Evolutionary conservation across 768 basidiomycete genomes (phyloP).

Genomic region (Imleria badia): DNA sequence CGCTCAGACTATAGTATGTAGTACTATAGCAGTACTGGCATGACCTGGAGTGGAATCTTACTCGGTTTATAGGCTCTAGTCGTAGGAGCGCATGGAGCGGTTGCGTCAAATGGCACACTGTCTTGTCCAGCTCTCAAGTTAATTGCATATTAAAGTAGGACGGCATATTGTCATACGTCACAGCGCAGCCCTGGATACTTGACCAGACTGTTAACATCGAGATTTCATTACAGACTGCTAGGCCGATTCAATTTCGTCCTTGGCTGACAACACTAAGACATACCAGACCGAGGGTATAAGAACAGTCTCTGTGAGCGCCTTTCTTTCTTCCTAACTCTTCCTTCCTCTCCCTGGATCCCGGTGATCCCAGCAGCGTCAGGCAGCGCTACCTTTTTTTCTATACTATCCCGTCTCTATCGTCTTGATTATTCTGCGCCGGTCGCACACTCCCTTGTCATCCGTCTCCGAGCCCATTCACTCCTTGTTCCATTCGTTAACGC

Average conservation of each 20-base stretch:
- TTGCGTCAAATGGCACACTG: too few relatives aligned
- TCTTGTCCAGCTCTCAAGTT: background rate
- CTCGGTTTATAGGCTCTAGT: background rate
- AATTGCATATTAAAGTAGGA: background rate
- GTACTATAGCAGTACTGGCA: too few relatives aligned
- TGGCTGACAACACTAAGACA: conserved; percentile 23
- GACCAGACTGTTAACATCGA: background rate
- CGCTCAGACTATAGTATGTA: too few relatives aligned
- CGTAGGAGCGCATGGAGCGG: too few relatives aligned
- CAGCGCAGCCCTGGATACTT: background rate
- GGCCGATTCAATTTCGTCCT: conserved; percentile 11
- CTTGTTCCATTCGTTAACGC: conserved; percentile 12
- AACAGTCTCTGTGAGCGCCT: conserved; percentile 4
- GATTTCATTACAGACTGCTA: conserved; percentile 11
- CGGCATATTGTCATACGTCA: too few relatives aligned
- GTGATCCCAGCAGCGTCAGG: conserved; percentile 42
- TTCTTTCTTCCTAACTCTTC: conserved; percentile 36
- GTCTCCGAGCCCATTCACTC: conserved; percentile 5
- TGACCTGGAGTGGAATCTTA: too few relatives aligned
- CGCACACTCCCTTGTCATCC: conserved; percentile 19
- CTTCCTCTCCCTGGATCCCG: conserved; percentile 48
- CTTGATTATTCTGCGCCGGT: conserved; percentile 25
- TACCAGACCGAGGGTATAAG: conserved; percentile 19
- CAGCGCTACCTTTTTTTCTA: conserved; percentile 16
- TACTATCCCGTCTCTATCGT: conserved; percentile 17